Conservation (phyloP, 441 rosid species). For the Jatropha multifida region DNA sequence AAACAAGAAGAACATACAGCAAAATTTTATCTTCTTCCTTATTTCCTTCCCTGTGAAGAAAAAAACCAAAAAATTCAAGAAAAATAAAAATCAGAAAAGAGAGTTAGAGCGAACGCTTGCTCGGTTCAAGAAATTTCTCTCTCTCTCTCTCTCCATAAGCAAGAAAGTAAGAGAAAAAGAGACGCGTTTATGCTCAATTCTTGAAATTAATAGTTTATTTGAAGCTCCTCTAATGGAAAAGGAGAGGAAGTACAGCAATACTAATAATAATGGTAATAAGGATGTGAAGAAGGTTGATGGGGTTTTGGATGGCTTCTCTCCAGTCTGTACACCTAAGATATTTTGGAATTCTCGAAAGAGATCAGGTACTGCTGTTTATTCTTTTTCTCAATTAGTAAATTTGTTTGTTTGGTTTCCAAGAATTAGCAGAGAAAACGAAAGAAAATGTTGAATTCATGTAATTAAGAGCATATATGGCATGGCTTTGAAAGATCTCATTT, state of each 20-base stretch:
- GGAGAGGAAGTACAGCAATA: constrained; percentile 11
- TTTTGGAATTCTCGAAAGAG: constrained; percentile 79
- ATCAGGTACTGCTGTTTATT: constrained; percentile 46
- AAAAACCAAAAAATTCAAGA: neutral
- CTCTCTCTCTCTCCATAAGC: neutral
- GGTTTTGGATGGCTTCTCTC: constrained; percentile 64
- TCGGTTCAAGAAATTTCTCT: neutral
- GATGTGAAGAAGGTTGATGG: constrained; percentile 32
- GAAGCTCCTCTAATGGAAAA: constrained; percentile 30
- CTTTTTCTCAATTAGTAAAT: neutral
- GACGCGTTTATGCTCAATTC: neutral
- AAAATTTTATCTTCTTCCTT: neutral
- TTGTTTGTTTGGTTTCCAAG: constrained; percentile 5
- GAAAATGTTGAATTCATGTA: neutral
- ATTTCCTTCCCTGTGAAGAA: too few species aligned
- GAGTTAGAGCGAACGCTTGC: too few species aligned
- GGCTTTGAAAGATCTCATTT: neutral
- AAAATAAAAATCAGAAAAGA: neutral
- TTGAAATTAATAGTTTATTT: too few species aligned
- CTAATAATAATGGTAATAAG: neutral
- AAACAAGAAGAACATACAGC: neutral
- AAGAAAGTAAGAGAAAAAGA: neutral
- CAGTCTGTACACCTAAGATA: constrained; percentile 58
- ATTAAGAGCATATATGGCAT: neutral
- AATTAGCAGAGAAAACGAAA: neutral